Percentiles rank a stretch among this genome's conserved stretches.
Conservation (phyloP, 345 rosid genomes). For the Gossypium raimondii region DNA sequence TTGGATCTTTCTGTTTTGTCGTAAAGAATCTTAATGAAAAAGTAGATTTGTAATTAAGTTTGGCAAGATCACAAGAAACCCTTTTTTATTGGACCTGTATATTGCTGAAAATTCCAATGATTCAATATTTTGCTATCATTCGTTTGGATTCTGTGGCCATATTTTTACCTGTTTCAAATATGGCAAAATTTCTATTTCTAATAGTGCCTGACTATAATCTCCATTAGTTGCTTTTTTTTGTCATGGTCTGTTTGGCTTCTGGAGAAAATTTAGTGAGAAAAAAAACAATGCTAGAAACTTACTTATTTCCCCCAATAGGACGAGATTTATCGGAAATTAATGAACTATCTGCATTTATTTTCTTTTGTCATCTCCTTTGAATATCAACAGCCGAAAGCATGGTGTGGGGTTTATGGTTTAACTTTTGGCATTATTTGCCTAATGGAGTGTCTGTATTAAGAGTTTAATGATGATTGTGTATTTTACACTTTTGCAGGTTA, state of each 20-base stretch:
- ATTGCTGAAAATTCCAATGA: constrained; percentile 23
- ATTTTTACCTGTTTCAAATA: constrained; percentile 20
- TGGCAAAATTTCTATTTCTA: constrained; percentile 12
- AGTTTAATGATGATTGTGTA: background rate
- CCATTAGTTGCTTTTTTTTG: constrained; percentile 21
- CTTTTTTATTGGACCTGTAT: constrained; percentile 29
- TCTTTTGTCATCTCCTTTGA: background rate
- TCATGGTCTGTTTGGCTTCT: constrained; percentile 21
- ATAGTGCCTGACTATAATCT: constrained; percentile 16
- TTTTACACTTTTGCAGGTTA: constrained; percentile 39
- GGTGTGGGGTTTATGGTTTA: background rate
- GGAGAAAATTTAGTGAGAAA: constrained; percentile 9
- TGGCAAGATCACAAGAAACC: constrained; percentile 24
- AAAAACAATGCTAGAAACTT: constrained; percentile 7
- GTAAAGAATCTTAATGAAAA: constrained; percentile 43
- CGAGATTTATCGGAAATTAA: background rate
- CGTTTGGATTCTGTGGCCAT: constrained; percentile 22
- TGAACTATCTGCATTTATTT: background rate
- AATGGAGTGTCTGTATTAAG: background rate
- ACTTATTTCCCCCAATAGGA: background rate
- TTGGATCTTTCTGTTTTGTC: constrained; percentile 66
- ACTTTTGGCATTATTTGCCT: constrained; percentile 8
- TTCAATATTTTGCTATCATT: constrained; percentile 25
- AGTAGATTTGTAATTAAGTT: constrained; percentile 36
- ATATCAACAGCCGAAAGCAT: background rate